Base-by-base conservation (phyloP, 306 rosid genomes). In the Casuarina glauca region DNA sequence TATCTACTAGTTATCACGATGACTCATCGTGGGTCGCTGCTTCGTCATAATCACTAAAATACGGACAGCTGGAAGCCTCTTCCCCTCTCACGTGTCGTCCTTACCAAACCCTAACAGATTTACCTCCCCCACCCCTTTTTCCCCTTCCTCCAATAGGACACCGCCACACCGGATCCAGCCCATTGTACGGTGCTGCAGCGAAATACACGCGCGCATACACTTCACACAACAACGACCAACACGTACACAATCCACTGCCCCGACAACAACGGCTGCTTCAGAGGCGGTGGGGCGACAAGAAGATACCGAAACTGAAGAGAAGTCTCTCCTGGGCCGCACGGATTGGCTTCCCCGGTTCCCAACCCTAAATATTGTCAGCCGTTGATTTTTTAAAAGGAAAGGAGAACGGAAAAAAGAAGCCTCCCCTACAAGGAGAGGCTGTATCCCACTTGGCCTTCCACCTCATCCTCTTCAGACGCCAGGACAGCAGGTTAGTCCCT, bases 401-500 rank as follows among this genome's bases (percentile, higher is more conserved):
- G 16, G 16, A 5, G 32, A 50, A 35, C 15, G 5, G 11, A 61
- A 61, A 70, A 45, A 44, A 20, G 38, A 17, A 71, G 61, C 53
- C 36, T 67, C 35, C 17, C 32, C 53, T 41, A 48, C 75, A 61
- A 54, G 76, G 43, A 60, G 79, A 64, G 74, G 57, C 41, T 7
- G 35, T 62, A 81, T 84, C 86, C 95, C 87, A 84, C 76, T 89
- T 92, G 96, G 96, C 89, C 88, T 86, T 90, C 87, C 91, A 88
- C 89, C 90, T 90, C 93, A 87, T 82, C 81, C 74, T 74, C 68
- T 60, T 74, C 87, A 64, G 41, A 64, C 88, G 88, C 89, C 89
- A 83, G 82, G 80, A 81, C 76, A 83, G 54, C 89, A 87, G 93
- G 97, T 92, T 76, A 62, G 67, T 55, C 77, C 57, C 81, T 69